Conservation (phyloP, 306 rosid species). For the Heteromeles arbutifolia region DNA sequence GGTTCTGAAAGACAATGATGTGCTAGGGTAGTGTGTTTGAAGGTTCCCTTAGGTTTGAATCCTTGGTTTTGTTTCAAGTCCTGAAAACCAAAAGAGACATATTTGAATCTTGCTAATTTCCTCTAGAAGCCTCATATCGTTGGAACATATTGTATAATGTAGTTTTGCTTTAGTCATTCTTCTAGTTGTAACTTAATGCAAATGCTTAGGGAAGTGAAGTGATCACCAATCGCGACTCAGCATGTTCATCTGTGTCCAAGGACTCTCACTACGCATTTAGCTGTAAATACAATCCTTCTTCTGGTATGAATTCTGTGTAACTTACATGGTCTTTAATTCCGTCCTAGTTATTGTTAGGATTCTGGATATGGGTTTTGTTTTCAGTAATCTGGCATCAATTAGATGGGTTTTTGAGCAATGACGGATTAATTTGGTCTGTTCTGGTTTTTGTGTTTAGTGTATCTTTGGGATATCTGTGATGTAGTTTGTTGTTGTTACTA, state of each 20-base stretch:
- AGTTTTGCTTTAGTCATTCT: neutral
- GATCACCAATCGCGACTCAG: neutral
- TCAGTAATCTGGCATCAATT: too few species aligned
- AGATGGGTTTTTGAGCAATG: too few species aligned
- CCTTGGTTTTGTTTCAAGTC: slow-evolving; percentile 18
- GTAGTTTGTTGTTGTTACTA: too few species aligned
- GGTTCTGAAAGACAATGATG: neutral
- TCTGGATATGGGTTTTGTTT: too few species aligned
- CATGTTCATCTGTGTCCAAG: neutral
- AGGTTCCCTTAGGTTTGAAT: neutral
- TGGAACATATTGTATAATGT: neutral
- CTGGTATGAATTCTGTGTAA: neutral
- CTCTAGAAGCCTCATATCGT: neutral
- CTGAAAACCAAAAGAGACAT: too few species aligned
- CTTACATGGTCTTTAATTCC: neutral
- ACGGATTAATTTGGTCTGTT: too few species aligned
- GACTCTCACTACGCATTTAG: neutral
- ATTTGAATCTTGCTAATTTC: neutral
- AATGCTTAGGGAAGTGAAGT: neutral
- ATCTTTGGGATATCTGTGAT: too few species aligned
- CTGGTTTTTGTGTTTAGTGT: too few species aligned
- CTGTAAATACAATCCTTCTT: neutral
- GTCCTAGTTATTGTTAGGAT: neutral
- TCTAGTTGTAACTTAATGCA: neutral
- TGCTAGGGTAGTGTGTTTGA: neutral